Conservation (phyloP, 495 filamentous ascomycete genomes). For the Wilcoxina mikolae region DNA sequence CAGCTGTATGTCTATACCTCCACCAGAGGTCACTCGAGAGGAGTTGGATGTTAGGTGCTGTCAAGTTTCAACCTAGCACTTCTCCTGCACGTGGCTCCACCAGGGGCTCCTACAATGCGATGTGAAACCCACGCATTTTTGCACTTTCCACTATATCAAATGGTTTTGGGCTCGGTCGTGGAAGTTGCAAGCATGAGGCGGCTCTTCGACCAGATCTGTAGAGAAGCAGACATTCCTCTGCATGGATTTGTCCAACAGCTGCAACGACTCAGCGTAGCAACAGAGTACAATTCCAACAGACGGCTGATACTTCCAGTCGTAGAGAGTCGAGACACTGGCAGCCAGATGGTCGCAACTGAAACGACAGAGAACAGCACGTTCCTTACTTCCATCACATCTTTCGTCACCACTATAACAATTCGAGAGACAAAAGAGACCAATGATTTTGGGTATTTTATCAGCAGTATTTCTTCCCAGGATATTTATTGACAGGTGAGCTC, state of each 20-base stretch:
- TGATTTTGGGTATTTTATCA: neutral
- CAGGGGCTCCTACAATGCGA: neutral
- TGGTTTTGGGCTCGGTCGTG: neutral
- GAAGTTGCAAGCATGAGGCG: neutral
- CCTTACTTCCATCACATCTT: neutral
- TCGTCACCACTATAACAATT: neutral
- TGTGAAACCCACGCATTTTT: neutral
- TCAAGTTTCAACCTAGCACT: conserved; percentile 1
- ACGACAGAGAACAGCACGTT: neutral
- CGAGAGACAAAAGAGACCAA: neutral
- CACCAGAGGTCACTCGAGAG: neutral
- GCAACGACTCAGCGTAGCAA: neutral
- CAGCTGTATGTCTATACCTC: neutral
- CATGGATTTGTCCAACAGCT: neutral
- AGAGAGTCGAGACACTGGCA: neutral
- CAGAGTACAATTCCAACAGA: neutral
- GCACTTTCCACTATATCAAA: neutral
- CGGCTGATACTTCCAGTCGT: neutral
- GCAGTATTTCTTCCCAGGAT: neutral
- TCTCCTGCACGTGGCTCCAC: conserved; percentile 4
- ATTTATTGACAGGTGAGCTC: neutral
- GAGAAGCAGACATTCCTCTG: neutral
- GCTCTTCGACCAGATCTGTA: neutral
- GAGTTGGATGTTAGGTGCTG: neutral
- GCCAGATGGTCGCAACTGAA: neutral